phyloP scores from a whole-genome alignment of 352 stramenopile species.

The Globisporangium camurandrum region DNA sequence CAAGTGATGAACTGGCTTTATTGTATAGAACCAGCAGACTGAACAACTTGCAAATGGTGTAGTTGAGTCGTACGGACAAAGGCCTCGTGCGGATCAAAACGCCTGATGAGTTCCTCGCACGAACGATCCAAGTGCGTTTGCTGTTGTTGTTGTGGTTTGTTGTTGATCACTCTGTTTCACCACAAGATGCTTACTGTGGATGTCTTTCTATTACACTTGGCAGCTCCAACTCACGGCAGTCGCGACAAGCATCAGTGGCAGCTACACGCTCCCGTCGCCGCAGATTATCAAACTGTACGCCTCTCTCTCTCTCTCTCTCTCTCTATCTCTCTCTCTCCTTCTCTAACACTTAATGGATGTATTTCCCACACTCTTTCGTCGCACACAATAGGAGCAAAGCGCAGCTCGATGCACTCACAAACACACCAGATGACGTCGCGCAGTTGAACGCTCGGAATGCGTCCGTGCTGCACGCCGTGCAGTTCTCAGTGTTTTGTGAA shows the following conservation, averaged over 20 bases:
- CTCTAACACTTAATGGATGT: neutral
- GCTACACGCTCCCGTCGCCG: slow-evolving; percentile 38
- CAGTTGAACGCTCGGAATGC: slow-evolving; percentile 59
- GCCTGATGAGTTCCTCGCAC: slow-evolving; percentile 67
- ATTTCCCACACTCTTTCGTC: neutral
- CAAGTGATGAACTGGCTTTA: neutral
- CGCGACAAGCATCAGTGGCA: slow-evolving; percentile 22
- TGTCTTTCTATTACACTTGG: too few relatives aligned
- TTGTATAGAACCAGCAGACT: neutral
- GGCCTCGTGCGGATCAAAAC: slow-evolving; percentile 69
- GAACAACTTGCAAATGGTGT: too few relatives aligned
- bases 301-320: neutral
- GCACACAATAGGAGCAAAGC: slow-evolving; percentile 32
- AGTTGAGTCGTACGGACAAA: slow-evolving; percentile 75
- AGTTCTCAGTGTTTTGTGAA: slow-evolving; percentile 85
- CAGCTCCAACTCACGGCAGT: slow-evolving; percentile 32
- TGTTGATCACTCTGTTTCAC: neutral
- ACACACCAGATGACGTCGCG: slow-evolving; percentile 55
- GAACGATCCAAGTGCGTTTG: slow-evolving; percentile 63
- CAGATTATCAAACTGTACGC: slow-evolving; percentile 38
- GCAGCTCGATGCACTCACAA: slow-evolving; percentile 46
- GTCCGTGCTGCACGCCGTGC: slow-evolving; percentile 65
- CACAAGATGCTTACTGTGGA: neutral
- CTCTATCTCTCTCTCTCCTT: neutral
- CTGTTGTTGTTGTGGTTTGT: neutral